phyloP scores from a whole-genome alignment of 768 basidiomycete genomes.

The Lentinula sp. region DNA sequence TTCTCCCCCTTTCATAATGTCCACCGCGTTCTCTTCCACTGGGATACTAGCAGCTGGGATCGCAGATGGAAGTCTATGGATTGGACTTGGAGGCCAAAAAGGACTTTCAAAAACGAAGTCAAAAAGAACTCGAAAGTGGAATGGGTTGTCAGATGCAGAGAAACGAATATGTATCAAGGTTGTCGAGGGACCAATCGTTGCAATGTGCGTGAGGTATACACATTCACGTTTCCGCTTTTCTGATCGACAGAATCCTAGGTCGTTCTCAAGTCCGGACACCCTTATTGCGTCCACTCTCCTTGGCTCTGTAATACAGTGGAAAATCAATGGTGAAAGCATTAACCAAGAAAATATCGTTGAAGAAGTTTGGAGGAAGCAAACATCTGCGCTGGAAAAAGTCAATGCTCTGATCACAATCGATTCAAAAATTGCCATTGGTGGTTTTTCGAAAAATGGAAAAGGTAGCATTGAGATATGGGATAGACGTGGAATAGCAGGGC shows the following conservation, averaged over 20 bases:
- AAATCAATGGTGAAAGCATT: slow-evolving; percentile 31
- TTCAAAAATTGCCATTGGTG: slow-evolving; percentile 51
- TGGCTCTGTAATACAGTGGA: slow-evolving; percentile 48
- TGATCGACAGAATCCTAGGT: slow-evolving; percentile 24
- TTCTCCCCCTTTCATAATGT: slow-evolving; percentile 72
- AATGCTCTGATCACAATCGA: slow-evolving; percentile 52
- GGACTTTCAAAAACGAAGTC: slow-evolving; percentile 28
- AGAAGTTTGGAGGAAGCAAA: slow-evolving; percentile 40
- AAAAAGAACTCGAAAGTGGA: slow-evolving; percentile 63
- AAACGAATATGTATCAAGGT: slow-evolving; percentile 37
- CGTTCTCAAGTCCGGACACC: slow-evolving; percentile 39
- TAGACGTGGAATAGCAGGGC: slow-evolving; percentile 7
- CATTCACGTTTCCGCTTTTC: not conserved
- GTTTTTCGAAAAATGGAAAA: slow-evolving; percentile 48
- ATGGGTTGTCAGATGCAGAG: slow-evolving; percentile 49
- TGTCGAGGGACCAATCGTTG: slow-evolving; percentile 71
- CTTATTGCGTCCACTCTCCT: slow-evolving; percentile 57
- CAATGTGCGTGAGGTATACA: slow-evolving; percentile 41
- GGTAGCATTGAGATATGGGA: slow-evolving; percentile 65
- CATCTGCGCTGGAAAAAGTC: slow-evolving; percentile 48
- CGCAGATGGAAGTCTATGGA: slow-evolving; percentile 68
- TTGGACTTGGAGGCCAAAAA: slow-evolving; percentile 63
- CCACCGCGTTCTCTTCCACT: slow-evolving; percentile 47
- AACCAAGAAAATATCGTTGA: slow-evolving; percentile 33
- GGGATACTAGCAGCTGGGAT: slow-evolving; percentile 67